A percentile compares a stretch with the other conserved stretches of the same genome.
Evolutionary conservation across 2,329 filamentous ascomycete species (phyloP).

Genomic region (Apiospora marii): DNA sequence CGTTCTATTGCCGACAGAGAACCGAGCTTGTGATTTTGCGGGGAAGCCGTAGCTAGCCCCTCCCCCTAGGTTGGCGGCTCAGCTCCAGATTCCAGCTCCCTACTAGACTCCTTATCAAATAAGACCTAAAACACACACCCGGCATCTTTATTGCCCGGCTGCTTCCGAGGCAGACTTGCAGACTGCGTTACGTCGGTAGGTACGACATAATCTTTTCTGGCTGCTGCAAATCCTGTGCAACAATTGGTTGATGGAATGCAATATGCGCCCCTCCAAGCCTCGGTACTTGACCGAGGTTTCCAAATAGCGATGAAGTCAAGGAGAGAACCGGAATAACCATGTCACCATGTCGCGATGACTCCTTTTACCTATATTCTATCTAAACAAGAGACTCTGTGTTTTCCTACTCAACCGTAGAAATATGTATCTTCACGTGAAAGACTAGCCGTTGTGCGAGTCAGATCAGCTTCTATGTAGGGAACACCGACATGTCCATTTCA

Average conservation of each 20-base stretch:
- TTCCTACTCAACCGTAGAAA: not conserved
- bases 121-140: not conserved
- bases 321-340: not conserved
- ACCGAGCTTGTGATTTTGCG: constrained; percentile 68
- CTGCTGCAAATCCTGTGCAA: no score
- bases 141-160: not conserved
- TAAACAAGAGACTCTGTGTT: not conserved
- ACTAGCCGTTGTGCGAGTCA: not conserved
- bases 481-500: not conserved
- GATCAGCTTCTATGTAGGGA: not conserved
- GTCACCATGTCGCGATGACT: not conserved
- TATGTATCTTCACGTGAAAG: not conserved
- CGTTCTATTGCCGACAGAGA: constrained; percentile 53
- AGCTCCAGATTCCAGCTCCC: not conserved
- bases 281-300: not conserved
- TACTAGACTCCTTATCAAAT: not conserved
- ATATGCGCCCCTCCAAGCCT: not conserved
- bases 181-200: not conserved
- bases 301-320: not conserved
- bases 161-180: constrained; percentile 8
- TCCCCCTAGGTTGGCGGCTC: not conserved
- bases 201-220: not conserved
- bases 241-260: not conserved
- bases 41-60: constrained; percentile 42
- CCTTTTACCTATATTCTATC: not conserved